Percentiles rank a stretch among this genome's conserved stretches.
Evolutionary conservation across 305 asterid species (phyloP).

Genomic region (Striga hermonthica): DNA sequence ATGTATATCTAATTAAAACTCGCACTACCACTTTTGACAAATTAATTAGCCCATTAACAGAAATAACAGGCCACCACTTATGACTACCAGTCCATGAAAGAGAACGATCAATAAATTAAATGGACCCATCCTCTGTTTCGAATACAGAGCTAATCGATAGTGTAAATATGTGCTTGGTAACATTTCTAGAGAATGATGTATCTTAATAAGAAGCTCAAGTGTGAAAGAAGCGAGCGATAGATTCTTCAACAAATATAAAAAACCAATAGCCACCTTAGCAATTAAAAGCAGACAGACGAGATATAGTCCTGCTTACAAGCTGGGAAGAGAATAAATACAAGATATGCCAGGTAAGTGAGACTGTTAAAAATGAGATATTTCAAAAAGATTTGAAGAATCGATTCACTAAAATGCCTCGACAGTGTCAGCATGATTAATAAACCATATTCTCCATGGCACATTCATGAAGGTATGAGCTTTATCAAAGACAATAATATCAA

Average conservation of each 20-base stretch:
- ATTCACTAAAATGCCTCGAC: background rate
- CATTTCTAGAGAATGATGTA: constrained; percentile 16
- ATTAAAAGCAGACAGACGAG: background rate
- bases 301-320: background rate
- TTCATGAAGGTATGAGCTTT: constrained; percentile 3
- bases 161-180: constrained; percentile 13
- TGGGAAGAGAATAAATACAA: background rate
- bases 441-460: background rate
- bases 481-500: background rate
- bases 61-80: background rate
- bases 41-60: constrained; percentile 1
- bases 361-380: background rate
- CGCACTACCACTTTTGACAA: constrained; percentile 17
- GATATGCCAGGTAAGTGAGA: background rate
- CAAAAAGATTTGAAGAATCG: background rate
- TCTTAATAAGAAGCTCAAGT: constrained; percentile 24
- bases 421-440: background rate
- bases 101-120: constrained; percentile 13
- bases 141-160: constrained; percentile 14
- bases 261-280: background rate
- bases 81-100: constrained; percentile 15
- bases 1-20: constrained; percentile 14
- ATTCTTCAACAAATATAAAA: background rate
- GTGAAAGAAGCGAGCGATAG: constrained; percentile 18
- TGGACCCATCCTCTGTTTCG: constrained; percentile 18